Base-by-base conservation (phyloP, 257 asterid species). In the Echites panduratus region DNA sequence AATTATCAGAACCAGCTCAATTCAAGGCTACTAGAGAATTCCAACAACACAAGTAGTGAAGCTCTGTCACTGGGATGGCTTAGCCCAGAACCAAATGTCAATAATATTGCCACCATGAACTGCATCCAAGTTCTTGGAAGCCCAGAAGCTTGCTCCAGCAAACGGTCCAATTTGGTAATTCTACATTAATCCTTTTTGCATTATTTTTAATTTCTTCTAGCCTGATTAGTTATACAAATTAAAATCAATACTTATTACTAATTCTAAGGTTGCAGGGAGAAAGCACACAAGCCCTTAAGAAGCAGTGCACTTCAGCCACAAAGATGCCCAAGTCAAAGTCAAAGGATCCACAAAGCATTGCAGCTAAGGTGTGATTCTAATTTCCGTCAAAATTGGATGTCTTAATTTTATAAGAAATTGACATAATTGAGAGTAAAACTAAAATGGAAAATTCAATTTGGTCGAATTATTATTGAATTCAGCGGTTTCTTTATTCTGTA, bases 321-420 rank as follows among this genome's bases (percentile, higher is more conserved):
- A 89, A 80, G 83, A 86, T 79, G 75, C 75, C 76, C 3, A 90
- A 87, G 80, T 65, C 85, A 2, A 89, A 82, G 80, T 38, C 79
- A 1, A 93, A 89, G 83, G 98, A 89, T 82, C 96, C 97, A 73
- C 95, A 86, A 78, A 93, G 97, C 66, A 78, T 88, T 71, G 97
- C 98, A 77, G 98, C 98, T 70, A 93, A 93, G 97, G 98, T 91
- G 65, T 48, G 41, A 6, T 63, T 73, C 17, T 40, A 4, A n/a
- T n/a, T n/a, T n/a, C n/a, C n/a, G n/a, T n/a, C n/a, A n/a, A n/a
- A n/a, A n/a, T n/a, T n/a, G n/a, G n/a, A n/a, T n/a, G n/a, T n/a
- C n/a, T n/a, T n/a, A n/a, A n/a, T n/a, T n/a, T n/a, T n/a, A n/a
- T n/a, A n/a, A n/a, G n/a, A n/a, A n/a, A n/a, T n/a, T n/a, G n/a